phyloP scores from a whole-genome alignment of 2,329 filamentous ascomycete genomes.

The Diaporthe citriasiana region DNA sequence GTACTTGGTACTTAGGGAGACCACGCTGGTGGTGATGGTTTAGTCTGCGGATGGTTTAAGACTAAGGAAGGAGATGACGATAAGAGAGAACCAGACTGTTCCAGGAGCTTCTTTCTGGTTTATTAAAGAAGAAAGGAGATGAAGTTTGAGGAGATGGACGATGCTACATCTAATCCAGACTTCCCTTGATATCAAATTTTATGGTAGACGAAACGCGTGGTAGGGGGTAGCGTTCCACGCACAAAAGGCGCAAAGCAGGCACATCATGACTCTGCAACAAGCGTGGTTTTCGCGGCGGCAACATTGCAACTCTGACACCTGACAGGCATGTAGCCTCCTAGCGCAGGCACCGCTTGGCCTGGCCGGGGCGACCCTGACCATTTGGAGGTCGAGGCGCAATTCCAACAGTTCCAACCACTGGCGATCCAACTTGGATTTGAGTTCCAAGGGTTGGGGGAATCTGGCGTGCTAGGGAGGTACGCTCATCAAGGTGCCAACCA shows the following conservation, averaged over 20 bases:
- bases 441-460: conserved; percentile 1
- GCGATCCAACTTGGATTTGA: conserved; percentile 26
- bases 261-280: conserved; percentile 22
- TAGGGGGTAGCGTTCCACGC: conserved; percentile 37
- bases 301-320: conserved; percentile 14
- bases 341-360: conserved; percentile 13
- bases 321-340: conserved; percentile 29
- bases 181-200: conserved; percentile 2
- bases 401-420: conserved; percentile 15
- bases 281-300: conserved; percentile 42
- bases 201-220: conserved; percentile 21
- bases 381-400: background rate
- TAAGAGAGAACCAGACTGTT: background rate
- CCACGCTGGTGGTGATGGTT: conserved; percentile 7
- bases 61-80: background rate
- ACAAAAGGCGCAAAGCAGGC: conserved; percentile 40
- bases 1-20: conserved; percentile 16
- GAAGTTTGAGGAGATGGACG: background rate
- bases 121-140: background rate
- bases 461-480: conserved; percentile 4
- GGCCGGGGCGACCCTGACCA: background rate
- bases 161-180: background rate
- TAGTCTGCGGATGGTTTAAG: background rate
- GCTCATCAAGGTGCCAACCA: background rate
- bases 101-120: conserved; percentile 11